Percentiles rank a stretch among this genome's conserved stretches.
Evolutionary conservation across 2,329 filamentous ascomycete genomes (phyloP).

Genomic region (Phyllosticta paracitricarpa): DNA sequence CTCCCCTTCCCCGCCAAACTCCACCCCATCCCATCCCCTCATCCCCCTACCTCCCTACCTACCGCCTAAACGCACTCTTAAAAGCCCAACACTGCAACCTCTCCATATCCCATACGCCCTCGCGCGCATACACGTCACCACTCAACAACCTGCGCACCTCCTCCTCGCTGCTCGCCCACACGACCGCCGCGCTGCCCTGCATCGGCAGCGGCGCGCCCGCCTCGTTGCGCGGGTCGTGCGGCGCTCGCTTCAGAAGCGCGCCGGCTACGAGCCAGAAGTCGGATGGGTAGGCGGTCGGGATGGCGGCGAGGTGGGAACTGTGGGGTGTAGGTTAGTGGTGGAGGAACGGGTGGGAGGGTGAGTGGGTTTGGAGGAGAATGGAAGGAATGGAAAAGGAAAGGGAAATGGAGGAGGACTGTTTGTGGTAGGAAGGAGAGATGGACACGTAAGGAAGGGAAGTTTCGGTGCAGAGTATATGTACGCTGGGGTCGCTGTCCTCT

Average conservation of each 20-base stretch:
- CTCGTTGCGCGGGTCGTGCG: slow-evolving; percentile 36
- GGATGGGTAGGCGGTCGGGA: slow-evolving; percentile 31
- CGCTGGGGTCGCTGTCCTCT: no score
- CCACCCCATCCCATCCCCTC: slow-evolving; percentile 5
- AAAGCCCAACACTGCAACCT: slow-evolving; percentile 41
- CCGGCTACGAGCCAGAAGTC: slow-evolving; percentile 57
- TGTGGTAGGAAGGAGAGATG: no score
- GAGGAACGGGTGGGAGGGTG: background rate
- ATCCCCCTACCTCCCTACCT: no score
- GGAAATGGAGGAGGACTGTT: no score
- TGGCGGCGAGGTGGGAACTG: background rate
- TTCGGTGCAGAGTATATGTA: no score
- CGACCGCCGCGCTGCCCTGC: slow-evolving; percentile 62
- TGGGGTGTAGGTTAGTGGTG: background rate
- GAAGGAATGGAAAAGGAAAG: no score
- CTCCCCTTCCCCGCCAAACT: no score
- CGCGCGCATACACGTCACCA: slow-evolving; percentile 61
- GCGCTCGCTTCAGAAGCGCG: slow-evolving; percentile 56
- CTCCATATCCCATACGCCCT: slow-evolving; percentile 65
- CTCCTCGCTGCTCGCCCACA: slow-evolving; percentile 56
- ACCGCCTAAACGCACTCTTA: slow-evolving; percentile 33
- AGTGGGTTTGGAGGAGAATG: no score
- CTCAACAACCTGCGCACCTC: slow-evolving; percentile 57
- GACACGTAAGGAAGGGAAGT: no score
- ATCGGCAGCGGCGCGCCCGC: slow-evolving; percentile 55